Base-by-base conservation (phyloP, 768 basidiomycete species). In the Amanita rubescens region DNA sequence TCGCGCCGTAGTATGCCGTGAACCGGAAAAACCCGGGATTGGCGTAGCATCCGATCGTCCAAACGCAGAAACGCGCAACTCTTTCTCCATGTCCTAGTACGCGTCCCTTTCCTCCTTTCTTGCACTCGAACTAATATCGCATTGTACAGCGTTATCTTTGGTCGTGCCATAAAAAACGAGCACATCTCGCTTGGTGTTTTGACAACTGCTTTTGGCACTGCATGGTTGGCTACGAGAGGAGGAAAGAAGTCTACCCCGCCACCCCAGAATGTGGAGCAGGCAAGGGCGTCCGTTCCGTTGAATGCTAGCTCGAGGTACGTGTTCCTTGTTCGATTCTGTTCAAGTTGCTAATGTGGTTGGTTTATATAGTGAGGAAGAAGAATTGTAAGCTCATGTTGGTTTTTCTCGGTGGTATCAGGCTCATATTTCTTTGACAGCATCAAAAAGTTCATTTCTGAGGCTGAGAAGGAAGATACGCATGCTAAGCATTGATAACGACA, bases 111-210 rank as follows among this genome's bases (percentile, higher is more conserved):
- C 11, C 14, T 44, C 11, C 15, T n/a, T 30, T 10, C 14, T 44
- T 7, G 11, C 9, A 22, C 10, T 30, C 0, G 24, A 22, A 22
- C 35, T 33, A 22, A 24, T 5, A 8, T 19, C 27, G n/a, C 27
- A 11, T 20, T n/a, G 30, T 17, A 57, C 38, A 91, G 90, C 77
- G 73, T 78, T 57, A 84, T 92, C 63, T 65, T 89, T 57, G 90
- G 90, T 67, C 87, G 89, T 59, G 79, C 77, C 65, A 76, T 92
- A 63, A 88, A 86, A 75, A 85, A 82, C 65, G 87, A 91, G 73
- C 82, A 88, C 74, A 78, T 92, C 58, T 79, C 84, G 19, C 75
- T 91, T 52, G 82, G 79, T 51, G 81, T 83, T 35, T 78, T 92
- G 53, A 69, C 75, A 44, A 69, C 72, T 49, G 71, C 80, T 47